Evolutionary conservation across 2,329 filamentous ascomycete genomes (phyloP).

Genomic region (Colletotrichum trifolii): DNA sequence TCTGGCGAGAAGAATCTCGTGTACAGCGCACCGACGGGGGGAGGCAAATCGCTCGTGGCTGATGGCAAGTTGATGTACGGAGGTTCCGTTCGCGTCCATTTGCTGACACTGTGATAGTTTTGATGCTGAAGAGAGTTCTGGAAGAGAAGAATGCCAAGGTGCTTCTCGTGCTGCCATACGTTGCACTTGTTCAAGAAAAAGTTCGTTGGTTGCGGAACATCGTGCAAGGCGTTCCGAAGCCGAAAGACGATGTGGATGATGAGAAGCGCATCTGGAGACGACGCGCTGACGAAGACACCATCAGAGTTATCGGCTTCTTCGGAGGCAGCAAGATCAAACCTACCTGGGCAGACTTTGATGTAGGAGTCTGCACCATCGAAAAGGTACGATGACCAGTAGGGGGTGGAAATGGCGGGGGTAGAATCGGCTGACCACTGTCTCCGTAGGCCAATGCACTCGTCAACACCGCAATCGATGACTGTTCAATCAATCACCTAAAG

Average conservation of each 20-base stretch:
- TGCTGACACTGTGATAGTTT: slow-evolving; percentile 53
- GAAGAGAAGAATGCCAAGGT: slow-evolving; percentile 73
- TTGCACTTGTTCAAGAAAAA: slow-evolving; percentile 84
- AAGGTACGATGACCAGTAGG: slow-evolving; percentile 58
- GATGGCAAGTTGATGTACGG: slow-evolving; percentile 52
- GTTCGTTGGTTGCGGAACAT: slow-evolving; percentile 77
- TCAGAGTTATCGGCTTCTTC: slow-evolving; percentile 79
- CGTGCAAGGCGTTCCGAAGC: slow-evolving; percentile 67
- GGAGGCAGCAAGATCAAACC: slow-evolving; percentile 76
- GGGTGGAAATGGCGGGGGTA: not conserved
- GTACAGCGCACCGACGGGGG: slow-evolving; percentile 83
- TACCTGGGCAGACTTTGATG: slow-evolving; percentile 79
- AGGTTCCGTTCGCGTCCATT: not conserved
- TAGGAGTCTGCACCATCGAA: slow-evolving; percentile 83
- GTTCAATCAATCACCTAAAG: slow-evolving; percentile 70
- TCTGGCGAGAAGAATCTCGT: slow-evolving; percentile 75
- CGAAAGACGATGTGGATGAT: slow-evolving; percentile 48
- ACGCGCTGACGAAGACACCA: slow-evolving; percentile 65
- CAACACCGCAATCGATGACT: slow-evolving; percentile 79
- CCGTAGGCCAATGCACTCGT: slow-evolving; percentile 77
- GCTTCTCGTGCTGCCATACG: slow-evolving; percentile 79
- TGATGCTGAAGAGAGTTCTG: slow-evolving; percentile 79
- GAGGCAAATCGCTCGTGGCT: slow-evolving; percentile 81
- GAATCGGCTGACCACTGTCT: slow-evolving; percentile 7
- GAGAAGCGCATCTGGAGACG: slow-evolving; percentile 60